Evolutionary conservation across 345 rosid species (phyloP), one percentile per base, ranked within the genome.

Genomic region (Citrus glauca): DNA sequence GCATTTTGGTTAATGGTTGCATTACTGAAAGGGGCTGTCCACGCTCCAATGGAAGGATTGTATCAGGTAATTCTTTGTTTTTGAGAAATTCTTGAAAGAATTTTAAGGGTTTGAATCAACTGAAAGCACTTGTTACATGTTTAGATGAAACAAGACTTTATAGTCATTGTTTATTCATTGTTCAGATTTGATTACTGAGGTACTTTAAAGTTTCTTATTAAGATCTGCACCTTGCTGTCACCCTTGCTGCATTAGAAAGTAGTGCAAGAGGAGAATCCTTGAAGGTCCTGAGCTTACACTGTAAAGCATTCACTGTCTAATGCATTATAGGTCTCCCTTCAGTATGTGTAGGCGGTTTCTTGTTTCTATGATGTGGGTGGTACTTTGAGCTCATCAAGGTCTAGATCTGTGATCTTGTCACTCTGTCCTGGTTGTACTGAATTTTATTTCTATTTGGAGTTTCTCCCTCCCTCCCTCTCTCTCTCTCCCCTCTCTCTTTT

Each of bases 1-100:
- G 99, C 91, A 11, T 96, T 94, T 82, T 96, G 99, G 99, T 82
- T 96, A 81, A 82, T 94, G 85, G 98, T 96, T 81, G 99, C 99
- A 50, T 87, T 96, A 79, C 88, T 96, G 68, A 94, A 96, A 86
- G 99, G 99, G 81, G 95, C 97, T 53, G 97, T 94, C 69, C 99
- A 92, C 83, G 90, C 99, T 71, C 99, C 99, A 33, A 92, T 94
- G 95, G 98, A 94, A 87, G 99, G 99, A 82, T 81, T 96, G 80
- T 96, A 92, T 85, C 93, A 89, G 94, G 99, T 94, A 79, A 80
- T 59, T 79, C 48, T 62, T 73, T 64, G 30, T 28, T 76, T 76
- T 30, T 5, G 55, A 72, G 65, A 80, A 57, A 55, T 59, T 40
- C 53, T 61, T 65, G 40, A 16, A 24, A 55, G 7, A 7, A 61